These are phyloP conservation scores for Metarhizium sp. DNA, from an alignment of 2,329 filamentous ascomycete species.

Conservation along the genomic window DNA sequence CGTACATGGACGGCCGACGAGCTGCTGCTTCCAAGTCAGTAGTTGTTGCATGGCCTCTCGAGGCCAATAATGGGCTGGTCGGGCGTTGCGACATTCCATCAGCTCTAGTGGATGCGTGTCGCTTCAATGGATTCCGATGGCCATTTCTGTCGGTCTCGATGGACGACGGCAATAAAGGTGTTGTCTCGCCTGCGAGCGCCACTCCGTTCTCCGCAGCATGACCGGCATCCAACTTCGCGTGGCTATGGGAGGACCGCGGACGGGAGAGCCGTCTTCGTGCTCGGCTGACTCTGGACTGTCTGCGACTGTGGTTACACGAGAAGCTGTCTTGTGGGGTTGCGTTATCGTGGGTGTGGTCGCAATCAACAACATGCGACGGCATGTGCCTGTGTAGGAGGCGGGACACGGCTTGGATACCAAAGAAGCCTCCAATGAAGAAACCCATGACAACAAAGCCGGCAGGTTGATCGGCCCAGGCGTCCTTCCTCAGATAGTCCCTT, in stretches of 20 bases:
- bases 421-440: conserved; percentile 61
- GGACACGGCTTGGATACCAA: conserved; percentile 67
- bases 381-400: conserved; percentile 63
- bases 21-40: conserved; percentile 21
- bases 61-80: conserved; percentile 12
- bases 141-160: conserved; percentile 17
- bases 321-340: conserved; percentile 22
- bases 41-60: conserved; percentile 16
- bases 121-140: conserved; percentile 16
- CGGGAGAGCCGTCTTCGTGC: conserved; percentile 20
- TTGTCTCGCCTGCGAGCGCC: conserved; percentile 30
- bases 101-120: conserved; percentile 17
- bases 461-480: conserved; percentile 53
- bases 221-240: background rate
- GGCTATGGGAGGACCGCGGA: conserved; percentile 14
- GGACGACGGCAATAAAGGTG: conserved; percentile 32
- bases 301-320: conserved; percentile 15
- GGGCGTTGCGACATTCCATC: conserved; percentile 20
- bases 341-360: conserved; percentile 63
- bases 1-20: conserved; percentile 43
- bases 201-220: conserved; percentile 6
- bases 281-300: conserved; percentile 21
- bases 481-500: conserved; percentile 64
- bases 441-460: conserved; percentile 62
- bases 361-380: conserved; percentile 72